A percentile compares a stretch with the other conserved stretches of the same genome.
phyloP scores from a whole-genome alignment of 805 yeast species.

The Suhomyces canberraensis region DNA sequence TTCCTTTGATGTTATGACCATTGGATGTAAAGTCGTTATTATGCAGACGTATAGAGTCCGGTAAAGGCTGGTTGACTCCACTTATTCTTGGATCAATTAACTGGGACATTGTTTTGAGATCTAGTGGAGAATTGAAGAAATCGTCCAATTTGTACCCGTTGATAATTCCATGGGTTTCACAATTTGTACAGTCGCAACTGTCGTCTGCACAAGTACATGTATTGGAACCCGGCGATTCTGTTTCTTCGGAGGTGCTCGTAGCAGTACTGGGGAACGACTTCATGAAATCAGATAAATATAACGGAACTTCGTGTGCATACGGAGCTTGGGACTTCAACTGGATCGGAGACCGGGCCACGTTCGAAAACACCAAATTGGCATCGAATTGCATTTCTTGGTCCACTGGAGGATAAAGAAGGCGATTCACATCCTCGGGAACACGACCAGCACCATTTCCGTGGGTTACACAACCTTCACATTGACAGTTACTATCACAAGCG shows the following conservation, averaged over 20 bases:
- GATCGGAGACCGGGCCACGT: neutral
- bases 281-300: slow-evolving; percentile 2
- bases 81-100: too few relatives aligned
- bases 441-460: slow-evolving; percentile 23
- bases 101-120: neutral
- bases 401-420: slow-evolving; percentile 4
- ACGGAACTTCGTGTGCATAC: neutral
- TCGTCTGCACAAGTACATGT: slow-evolving; percentile 26
- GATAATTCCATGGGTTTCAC: slow-evolving; percentile 45
- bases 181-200: slow-evolving; percentile 37
- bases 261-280: neutral
- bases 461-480: slow-evolving; percentile 35
- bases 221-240: slow-evolving; percentile 4
- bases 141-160: slow-evolving; percentile 42
- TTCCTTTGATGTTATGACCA: too few relatives aligned
- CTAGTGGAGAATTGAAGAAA: slow-evolving; percentile 15
- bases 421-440: neutral
- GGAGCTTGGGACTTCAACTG: neutral
- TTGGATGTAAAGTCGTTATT: too few relatives aligned
- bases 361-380: slow-evolving; percentile 1
- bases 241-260: slow-evolving; percentile 1
- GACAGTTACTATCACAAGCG: slow-evolving; percentile 34
- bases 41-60: too few relatives aligned
- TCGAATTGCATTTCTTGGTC: slow-evolving; percentile 3
- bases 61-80: too few relatives aligned